phyloP scores from a whole-genome alignment of 345 rosid species.

The Hypericum androsaemum region DNA sequence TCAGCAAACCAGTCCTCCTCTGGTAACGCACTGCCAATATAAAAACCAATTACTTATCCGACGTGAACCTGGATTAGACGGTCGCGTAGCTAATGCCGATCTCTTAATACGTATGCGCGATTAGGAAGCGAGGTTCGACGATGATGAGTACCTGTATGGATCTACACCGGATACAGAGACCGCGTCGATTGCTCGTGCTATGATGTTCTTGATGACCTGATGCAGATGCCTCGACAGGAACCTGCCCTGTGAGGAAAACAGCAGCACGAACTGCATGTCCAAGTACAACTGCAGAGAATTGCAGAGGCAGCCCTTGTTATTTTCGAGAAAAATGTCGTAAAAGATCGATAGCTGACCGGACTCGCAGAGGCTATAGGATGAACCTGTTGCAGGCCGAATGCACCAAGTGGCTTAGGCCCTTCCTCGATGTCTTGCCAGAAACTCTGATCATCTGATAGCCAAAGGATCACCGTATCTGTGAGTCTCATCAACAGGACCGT shows the following conservation, averaged over 20 bases:
- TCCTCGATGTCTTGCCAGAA: conserved; percentile 86
- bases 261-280: conserved; percentile 89
- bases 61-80: background rate
- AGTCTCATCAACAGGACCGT: conserved; percentile 79
- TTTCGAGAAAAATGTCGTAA: background rate
- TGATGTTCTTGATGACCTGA: conserved; percentile 76
- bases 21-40: conserved; percentile 46
- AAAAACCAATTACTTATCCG: background rate
- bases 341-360: background rate
- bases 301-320: background rate
- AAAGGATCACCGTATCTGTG: conserved; percentile 78
- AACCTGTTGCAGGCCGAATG: conserved; percentile 79
- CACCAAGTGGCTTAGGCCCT: conserved; percentile 60
- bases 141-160: conserved; percentile 45
- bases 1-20: conserved; percentile 97
- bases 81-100: background rate
- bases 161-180: conserved; percentile 60
- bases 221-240: conserved; percentile 74
- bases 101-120: background rate
- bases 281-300: conserved; percentile 59
- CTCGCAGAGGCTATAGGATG: background rate
- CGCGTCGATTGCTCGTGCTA: conserved; percentile 75
- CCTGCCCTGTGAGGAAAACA: conserved; percentile 81
- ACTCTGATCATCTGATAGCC: conserved; percentile 83
- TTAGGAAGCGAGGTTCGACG: background rate